phyloP scores from a whole-genome alignment of 2,329 filamentous ascomycete genomes.

The Cordyceps cicadae region DNA sequence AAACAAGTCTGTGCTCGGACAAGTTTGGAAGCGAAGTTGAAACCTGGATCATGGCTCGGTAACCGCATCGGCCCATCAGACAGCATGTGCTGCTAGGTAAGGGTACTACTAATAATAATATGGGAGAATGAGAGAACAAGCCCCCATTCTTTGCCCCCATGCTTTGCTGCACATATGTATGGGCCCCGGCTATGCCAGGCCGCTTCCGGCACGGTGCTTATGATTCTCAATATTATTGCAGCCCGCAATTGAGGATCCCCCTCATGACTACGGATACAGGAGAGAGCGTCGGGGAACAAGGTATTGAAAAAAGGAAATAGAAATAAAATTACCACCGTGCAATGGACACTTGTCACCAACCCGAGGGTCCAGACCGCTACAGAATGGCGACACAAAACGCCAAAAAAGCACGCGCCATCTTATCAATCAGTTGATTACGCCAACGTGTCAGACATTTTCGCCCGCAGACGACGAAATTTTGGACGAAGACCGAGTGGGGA shows the following conservation, averaged over 20 bases:
- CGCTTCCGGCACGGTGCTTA: background rate
- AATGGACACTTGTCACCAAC: too few species aligned
- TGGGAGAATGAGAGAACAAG: background rate
- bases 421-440: constrained; percentile 2
- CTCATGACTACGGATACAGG: background rate
- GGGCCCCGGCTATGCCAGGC: background rate
- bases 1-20: background rate
- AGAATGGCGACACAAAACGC: background rate
- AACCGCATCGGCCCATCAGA: background rate
- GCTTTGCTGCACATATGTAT: background rate
- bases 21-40: background rate
- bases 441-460: background rate
- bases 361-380: too few species aligned
- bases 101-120: background rate
- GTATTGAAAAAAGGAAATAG: background rate
- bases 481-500: background rate
- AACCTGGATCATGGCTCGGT: background rate
- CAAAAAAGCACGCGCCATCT: constrained; percentile 4
- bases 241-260: background rate
- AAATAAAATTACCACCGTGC: background rate
- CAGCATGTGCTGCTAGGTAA: background rate
- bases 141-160: background rate
- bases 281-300: background rate
- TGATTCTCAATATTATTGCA: background rate
- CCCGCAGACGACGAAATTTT: background rate